Conservation (phyloP, 192 early-diverging fungal genomes). For the Coemansia aciculifera region DNA sequence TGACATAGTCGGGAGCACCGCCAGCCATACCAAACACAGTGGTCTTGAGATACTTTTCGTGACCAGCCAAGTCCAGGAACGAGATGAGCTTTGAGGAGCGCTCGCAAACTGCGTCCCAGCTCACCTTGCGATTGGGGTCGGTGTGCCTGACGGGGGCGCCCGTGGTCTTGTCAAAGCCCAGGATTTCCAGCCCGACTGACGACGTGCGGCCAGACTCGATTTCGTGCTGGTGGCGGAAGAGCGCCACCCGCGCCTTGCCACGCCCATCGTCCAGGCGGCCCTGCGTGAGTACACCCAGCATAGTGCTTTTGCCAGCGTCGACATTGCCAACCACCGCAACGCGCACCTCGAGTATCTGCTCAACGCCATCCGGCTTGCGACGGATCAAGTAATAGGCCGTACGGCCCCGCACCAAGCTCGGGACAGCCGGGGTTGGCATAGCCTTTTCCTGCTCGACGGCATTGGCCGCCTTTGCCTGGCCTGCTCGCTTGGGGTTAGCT, state of each 20-base stretch:
- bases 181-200: slow-evolving; percentile 84
- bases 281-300: slow-evolving; percentile 89
- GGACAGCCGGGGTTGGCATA: background rate
- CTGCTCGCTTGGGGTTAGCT: background rate
- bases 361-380: slow-evolving; percentile 67
- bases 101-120: slow-evolving; percentile 83
- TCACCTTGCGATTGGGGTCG: slow-evolving; percentile 56
- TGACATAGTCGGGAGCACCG: slow-evolving; percentile 85
- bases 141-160: slow-evolving; percentile 47
- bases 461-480: background rate
- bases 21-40: slow-evolving; percentile 96
- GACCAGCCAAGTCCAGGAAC: slow-evolving; percentile 80
- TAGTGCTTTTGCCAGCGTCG: slow-evolving; percentile 81
- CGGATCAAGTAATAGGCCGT: slow-evolving; percentile 61
- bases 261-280: slow-evolving; percentile 89
- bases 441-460: background rate
- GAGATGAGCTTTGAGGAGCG: slow-evolving; percentile 73
- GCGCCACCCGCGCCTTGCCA: slow-evolving; percentile 84
- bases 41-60: slow-evolving; percentile 94
- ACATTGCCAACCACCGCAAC: slow-evolving; percentile 92
- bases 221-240: slow-evolving; percentile 91
- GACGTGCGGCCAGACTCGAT: slow-evolving; percentile 87
- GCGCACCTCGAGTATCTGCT: slow-evolving; percentile 81
- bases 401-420: background rate
- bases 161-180: slow-evolving; percentile 72